phyloP scores from a whole-genome alignment of 2,329 filamentous ascomycete genomes.

The Cercospora sp. region DNA sequence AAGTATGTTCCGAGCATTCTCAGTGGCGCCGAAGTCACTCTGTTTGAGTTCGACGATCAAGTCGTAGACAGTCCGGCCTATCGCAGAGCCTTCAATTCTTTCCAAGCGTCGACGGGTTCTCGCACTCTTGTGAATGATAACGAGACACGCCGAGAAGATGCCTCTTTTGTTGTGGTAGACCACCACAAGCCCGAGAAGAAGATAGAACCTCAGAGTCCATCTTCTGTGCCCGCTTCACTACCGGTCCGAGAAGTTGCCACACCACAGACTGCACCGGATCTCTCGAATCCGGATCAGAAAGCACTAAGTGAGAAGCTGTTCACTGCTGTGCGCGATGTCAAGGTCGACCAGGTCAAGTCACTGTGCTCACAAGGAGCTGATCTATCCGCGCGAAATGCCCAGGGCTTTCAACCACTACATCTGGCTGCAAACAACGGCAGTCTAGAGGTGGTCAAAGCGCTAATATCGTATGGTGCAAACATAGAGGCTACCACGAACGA shows the following conservation, averaged over 20 bases:
- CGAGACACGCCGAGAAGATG: not conserved
- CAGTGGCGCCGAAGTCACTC: not conserved
- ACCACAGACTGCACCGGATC: not conserved
- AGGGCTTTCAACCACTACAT: not conserved
- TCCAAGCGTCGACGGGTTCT: not conserved
- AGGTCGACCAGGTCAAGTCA: not conserved
- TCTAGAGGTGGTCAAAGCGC: not conserved
- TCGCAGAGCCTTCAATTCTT: not conserved
- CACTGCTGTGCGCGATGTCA: not conserved
- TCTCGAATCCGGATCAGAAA: not conserved
- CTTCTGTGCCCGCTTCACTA: not conserved
- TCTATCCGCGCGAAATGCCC: not conserved
- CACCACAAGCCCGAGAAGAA: not conserved
- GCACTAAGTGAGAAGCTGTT: not conserved
- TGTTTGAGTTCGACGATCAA: not conserved
- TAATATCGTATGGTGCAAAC: not conserved
- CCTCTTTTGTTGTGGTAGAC: not conserved
- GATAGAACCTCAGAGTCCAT: not conserved
- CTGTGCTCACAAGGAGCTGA: not conserved
- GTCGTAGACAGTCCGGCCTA: not conserved
- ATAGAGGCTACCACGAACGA: not conserved
- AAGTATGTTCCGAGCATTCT: not conserved
- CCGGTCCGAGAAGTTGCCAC: not conserved
- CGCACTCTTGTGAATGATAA: not conserved
- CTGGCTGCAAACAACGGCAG: not conserved